phyloP scores from a whole-genome alignment of 148 eudicot species.

The Tetragonia tetragonoides region DNA sequence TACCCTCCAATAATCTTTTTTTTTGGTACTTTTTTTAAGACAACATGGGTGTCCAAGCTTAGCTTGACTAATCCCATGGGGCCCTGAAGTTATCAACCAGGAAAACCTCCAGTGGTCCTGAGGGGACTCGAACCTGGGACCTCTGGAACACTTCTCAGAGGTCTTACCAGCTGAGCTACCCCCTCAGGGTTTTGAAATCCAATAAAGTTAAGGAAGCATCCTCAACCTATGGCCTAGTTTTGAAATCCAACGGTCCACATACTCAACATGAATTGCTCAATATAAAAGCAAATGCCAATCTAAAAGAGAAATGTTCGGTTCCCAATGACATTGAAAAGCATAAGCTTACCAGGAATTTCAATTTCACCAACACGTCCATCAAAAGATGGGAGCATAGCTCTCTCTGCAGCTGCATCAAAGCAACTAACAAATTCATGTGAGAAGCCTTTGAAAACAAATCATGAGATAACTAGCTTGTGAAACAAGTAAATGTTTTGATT shows the following conservation, averaged over 20 bases:
- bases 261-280: background rate
- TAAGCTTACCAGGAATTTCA: conserved; percentile 54
- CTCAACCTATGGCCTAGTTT: too few relatives aligned
- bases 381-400: conserved; percentile 68
- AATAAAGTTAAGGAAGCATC: too few relatives aligned
- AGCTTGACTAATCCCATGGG: too few relatives aligned
- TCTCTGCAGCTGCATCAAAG: conserved; percentile 86
- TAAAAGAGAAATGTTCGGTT: background rate
- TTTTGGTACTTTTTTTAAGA: too few relatives aligned
- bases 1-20: too few relatives aligned
- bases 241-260: background rate
- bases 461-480: background rate
- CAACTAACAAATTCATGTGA: conserved; percentile 51
- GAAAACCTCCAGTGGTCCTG: too few relatives aligned
- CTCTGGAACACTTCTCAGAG: too few relatives aligned
- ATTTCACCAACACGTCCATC: conserved; percentile 55
- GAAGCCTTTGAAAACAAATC: conserved; percentile 20
- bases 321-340: background rate
- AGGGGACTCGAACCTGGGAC: too few relatives aligned
- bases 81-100: too few relatives aligned
- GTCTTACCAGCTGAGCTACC: too few relatives aligned
- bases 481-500: background rate
- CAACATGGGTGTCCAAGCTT: too few relatives aligned
- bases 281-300: background rate
- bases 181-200: too few relatives aligned